These are phyloP conservation scores for Pulveroboletus sp. DNA, from an alignment of 768 basidiomycete genomes.

Conservation along the genomic window DNA sequence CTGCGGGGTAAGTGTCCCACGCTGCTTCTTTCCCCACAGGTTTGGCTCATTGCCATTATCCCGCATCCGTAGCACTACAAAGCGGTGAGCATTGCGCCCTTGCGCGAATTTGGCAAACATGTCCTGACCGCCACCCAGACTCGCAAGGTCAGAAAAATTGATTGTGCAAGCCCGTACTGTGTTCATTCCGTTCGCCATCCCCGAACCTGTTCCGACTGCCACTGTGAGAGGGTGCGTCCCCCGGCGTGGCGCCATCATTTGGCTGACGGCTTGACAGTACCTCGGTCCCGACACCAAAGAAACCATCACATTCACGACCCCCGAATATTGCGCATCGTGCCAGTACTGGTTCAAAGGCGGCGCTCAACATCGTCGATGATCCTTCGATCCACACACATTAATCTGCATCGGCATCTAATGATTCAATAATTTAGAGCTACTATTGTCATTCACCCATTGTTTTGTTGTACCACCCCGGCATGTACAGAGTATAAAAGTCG, in stretches of 20 bases:
- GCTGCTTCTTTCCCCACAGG: constrained; percentile 4
- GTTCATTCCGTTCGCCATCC: constrained; percentile 39
- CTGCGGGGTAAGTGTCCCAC: constrained; percentile 50
- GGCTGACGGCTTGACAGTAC: constrained; percentile 37
- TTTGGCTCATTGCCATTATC: constrained; percentile 8
- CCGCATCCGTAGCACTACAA: constrained; percentile 55
- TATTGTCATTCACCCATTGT: constrained; percentile 18
- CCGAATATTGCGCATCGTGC: constrained; percentile 55
- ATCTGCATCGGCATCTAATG: constrained; percentile 20
- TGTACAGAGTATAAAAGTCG: constrained; percentile 10
- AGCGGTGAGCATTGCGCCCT: constrained; percentile 45
- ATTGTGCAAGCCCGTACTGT: constrained; percentile 37
- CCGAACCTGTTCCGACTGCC: constrained; percentile 39
- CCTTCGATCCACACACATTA: constrained; percentile 3
- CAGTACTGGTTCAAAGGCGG: constrained; percentile 55
- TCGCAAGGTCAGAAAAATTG: constrained; percentile 32
- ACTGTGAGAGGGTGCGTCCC: constrained; percentile 42
- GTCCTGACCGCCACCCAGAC: constrained; percentile 27
- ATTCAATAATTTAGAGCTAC: constrained; percentile 29
- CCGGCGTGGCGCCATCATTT: not conserved
- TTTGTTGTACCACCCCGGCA: constrained; percentile 23
- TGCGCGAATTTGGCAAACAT: not conserved
- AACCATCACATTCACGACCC: constrained; percentile 47
- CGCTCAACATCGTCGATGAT: constrained; percentile 36
- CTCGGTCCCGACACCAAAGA: constrained; percentile 68